phyloP scores from a whole-genome alignment of 139 green algal genomes.

The Chlorella sorokiniana region DNA sequence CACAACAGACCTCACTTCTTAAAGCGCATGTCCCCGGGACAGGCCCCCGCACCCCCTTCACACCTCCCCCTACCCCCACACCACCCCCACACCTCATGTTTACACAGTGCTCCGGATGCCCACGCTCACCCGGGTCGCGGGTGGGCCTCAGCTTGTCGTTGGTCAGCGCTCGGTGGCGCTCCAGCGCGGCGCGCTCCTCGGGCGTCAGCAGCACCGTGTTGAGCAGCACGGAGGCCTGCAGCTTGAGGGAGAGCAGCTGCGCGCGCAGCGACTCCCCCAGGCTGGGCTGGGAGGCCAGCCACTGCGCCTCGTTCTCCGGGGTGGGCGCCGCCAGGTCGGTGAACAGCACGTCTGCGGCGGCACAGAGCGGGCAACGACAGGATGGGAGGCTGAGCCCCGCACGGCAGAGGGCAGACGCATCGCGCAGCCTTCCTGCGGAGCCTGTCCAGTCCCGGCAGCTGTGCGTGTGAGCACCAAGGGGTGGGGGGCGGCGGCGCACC shows the following conservation, averaged over 20 bases:
- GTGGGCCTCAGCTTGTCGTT: conserved; percentile 42
- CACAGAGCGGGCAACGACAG: too few species aligned
- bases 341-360: conserved; percentile 52
- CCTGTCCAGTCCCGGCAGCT: too few species aligned
- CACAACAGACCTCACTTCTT: too few species aligned
- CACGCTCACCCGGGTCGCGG: conserved; percentile 24
- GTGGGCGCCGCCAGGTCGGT: conserved; percentile 72
- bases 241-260: conserved; percentile 60
- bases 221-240: conserved; percentile 34
- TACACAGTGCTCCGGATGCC: background rate
- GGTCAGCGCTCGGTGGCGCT: conserved; percentile 18
- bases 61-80: background rate
- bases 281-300: conserved; percentile 15
- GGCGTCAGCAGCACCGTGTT: conserved; percentile 9
- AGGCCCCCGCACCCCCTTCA: too few species aligned
- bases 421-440: too few species aligned
- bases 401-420: background rate
- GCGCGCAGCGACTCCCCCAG: conserved; percentile 22
- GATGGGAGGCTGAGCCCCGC: background rate
- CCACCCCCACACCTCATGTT: too few species aligned
- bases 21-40: too few species aligned
- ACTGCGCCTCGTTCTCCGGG: conserved; percentile 37
- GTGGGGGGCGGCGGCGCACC: background rate
- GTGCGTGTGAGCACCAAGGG: background rate
- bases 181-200: conserved; percentile 21